Percentiles rank a stretch among this genome's conserved stretches.
Evolutionary conservation across 257 asterid species (phyloP).

Genomic region (Fraxinus excelsior): DNA sequence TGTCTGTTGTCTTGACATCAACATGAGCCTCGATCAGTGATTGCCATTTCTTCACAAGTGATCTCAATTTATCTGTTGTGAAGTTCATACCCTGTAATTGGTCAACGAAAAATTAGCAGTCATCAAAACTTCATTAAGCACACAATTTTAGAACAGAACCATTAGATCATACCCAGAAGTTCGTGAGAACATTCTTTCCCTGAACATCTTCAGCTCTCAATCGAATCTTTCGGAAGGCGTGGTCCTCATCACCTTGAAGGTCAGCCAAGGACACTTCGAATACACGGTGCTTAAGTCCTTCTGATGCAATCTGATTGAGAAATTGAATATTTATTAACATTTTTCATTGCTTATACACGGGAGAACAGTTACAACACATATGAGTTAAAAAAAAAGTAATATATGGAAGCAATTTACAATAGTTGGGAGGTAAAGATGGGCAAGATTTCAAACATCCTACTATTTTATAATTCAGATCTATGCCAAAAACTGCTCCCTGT

Average conservation of each 20-base stretch:
- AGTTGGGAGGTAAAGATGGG: no score
- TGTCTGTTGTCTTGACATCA: slow-evolving; percentile 67
- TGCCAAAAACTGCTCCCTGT: no score
- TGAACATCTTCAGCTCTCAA: slow-evolving; percentile 37
- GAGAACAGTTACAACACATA: no score
- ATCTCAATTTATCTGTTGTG: slow-evolving; percentile 69
- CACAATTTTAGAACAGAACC: not conserved
- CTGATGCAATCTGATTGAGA: slow-evolving; percentile 31
- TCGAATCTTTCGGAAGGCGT: slow-evolving; percentile 31
- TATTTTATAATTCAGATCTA: no score
- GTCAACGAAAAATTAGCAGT: not conserved
- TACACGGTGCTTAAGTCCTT: slow-evolving; percentile 32
- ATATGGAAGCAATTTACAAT: no score
- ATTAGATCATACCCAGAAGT: slow-evolving; percentile 24
- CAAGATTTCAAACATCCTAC: no score
- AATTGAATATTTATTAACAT: no score
- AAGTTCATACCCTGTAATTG: slow-evolving; percentile 61
- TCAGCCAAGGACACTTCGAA: slow-evolving; percentile 35
- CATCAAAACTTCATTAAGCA: no score
- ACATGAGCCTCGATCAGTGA: slow-evolving; percentile 67
- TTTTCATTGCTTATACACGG: no score
- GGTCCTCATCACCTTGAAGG: slow-evolving; percentile 35
- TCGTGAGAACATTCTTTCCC: slow-evolving; percentile 34
- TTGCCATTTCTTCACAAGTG: slow-evolving; percentile 65
- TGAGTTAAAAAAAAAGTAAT: no score